These are phyloP conservation scores for Endogone sp. DNA, from an alignment of 192 early-diverging fungal genomes.

Conservation along the genomic window DNA sequence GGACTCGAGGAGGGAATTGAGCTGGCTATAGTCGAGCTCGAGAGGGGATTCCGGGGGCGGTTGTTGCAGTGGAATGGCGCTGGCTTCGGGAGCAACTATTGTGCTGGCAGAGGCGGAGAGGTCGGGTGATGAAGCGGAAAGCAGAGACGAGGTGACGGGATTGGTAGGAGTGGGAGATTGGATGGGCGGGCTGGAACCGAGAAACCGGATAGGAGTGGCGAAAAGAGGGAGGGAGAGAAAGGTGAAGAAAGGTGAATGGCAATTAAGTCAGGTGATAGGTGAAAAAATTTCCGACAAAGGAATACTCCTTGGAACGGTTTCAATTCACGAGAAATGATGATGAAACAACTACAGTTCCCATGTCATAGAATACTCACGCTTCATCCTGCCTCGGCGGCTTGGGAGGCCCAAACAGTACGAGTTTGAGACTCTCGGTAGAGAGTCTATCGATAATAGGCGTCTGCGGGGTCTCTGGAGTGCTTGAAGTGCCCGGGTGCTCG, in stretches of 20 bases:
- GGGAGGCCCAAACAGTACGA: conserved; percentile 33
- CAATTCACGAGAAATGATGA: too few relatives aligned
- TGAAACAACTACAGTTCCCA: too few relatives aligned
- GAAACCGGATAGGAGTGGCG: not conserved
- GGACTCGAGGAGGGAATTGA: not conserved
- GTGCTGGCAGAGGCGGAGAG: not conserved
- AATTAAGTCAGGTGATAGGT: too few relatives aligned
- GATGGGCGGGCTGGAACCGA: not conserved
- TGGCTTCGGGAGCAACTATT: not conserved
- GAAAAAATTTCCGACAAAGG: too few relatives aligned
- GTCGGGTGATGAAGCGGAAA: not conserved
- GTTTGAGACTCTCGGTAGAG: conserved; percentile 33
- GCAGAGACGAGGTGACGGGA: not conserved
- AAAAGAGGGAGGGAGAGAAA: not conserved
- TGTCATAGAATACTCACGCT: conserved; percentile 29
- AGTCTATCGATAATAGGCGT: conserved; percentile 5
- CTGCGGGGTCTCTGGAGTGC: not conserved
- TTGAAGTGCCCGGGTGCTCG: not conserved
- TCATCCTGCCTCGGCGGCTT: conserved; percentile 28
- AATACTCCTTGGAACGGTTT: too few relatives aligned
- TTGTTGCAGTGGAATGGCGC: not conserved
- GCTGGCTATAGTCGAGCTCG: conserved; percentile 10
- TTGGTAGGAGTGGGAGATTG: not conserved
- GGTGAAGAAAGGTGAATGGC: not conserved
- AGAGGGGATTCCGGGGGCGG: not conserved